Evolutionary conservation across 148 eudicot genomes (phyloP).

Genomic region (Bassia scoparia): DNA sequence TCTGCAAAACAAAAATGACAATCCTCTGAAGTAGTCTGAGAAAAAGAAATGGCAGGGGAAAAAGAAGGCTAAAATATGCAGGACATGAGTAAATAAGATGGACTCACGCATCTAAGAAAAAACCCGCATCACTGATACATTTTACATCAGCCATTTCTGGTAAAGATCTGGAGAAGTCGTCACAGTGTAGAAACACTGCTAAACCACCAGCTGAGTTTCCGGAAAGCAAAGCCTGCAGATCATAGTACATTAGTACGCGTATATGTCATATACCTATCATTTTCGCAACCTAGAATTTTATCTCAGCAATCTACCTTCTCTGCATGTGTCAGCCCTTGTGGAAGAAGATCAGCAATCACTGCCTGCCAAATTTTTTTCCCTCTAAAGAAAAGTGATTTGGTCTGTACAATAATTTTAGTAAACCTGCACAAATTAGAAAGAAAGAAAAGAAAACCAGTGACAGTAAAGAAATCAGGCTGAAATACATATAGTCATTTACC

Average conservation of each 20-base stretch:
- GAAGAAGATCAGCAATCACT: constrained; percentile 77
- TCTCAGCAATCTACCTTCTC: constrained; percentile 49
- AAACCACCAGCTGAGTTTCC: constrained; percentile 99
- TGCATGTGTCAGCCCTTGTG: constrained; percentile 69
- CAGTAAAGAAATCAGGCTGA: too few relatives aligned
- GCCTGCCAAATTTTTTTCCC: constrained; percentile 94
- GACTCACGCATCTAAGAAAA: constrained; percentile 73
- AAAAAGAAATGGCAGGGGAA: background rate
- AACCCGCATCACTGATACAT: constrained; percentile 93
- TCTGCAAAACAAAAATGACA: constrained; percentile 42
- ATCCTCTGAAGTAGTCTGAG: constrained; percentile 12
- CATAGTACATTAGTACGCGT: constrained; percentile 14
- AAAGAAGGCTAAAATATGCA: background rate
- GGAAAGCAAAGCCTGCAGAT: constrained; percentile 67
- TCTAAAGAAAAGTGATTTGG: constrained; percentile 74
- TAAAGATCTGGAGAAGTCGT: constrained; percentile 60
- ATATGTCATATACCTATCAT: background rate
- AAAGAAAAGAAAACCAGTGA: too few relatives aligned
- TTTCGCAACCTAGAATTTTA: background rate
- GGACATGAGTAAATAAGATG: background rate
- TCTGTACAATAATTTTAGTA: constrained; percentile 41
- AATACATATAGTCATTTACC: constrained; percentile 32
- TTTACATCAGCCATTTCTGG: constrained; percentile 67
- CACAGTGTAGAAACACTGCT: constrained; percentile 78
- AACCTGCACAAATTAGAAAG: too few relatives aligned